Percentiles rank a stretch among this genome's conserved stretches.
These are phyloP conservation scores for Phylloporus sp. DNA, from an alignment of 768 basidiomycete genomes.

Conservation along the genomic window DNA sequence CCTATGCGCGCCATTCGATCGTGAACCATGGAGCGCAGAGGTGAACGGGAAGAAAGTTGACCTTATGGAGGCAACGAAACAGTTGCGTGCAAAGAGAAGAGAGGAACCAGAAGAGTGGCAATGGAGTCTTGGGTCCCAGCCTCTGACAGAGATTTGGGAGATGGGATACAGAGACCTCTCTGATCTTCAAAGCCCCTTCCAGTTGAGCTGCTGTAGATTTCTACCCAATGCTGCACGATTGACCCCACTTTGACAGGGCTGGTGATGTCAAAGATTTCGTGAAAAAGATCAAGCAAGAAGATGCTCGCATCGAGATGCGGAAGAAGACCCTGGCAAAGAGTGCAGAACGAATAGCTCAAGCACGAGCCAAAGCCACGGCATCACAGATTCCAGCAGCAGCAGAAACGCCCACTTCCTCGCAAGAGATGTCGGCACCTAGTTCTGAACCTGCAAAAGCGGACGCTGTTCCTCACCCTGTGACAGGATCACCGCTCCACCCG, in stretches of 20 bases:
- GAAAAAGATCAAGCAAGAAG: slow-evolving; percentile 65
- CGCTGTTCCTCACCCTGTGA: slow-evolving; percentile 5
- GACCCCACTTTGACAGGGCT: slow-evolving; percentile 39
- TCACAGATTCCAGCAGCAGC: slow-evolving; percentile 14
- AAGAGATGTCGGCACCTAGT: slow-evolving; percentile 12
- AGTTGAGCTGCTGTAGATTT: slow-evolving; percentile 41
- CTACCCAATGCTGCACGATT: background rate
- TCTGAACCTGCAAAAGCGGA: slow-evolving; percentile 23
- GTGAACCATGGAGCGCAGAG: slow-evolving; percentile 55
- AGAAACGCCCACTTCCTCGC: slow-evolving; percentile 17
- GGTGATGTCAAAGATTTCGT: slow-evolving; percentile 75
- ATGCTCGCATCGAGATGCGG: slow-evolving; percentile 54
- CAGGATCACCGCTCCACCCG: slow-evolving; percentile 54
- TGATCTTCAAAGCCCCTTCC: slow-evolving; percentile 64
- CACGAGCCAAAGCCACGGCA: slow-evolving; percentile 42
- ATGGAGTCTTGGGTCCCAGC: slow-evolving; percentile 61
- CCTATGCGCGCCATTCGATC: slow-evolving; percentile 74
- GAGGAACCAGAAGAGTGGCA: slow-evolving; percentile 59
- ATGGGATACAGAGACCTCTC: slow-evolving; percentile 67
- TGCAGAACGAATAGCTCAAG: slow-evolving; percentile 36
- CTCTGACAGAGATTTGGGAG: slow-evolving; percentile 79
- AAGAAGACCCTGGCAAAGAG: slow-evolving; percentile 38
- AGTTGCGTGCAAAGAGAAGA: slow-evolving; percentile 49
- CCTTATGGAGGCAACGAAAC: slow-evolving; percentile 59
- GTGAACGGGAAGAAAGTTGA: slow-evolving; percentile 48